These are phyloP conservation scores for Fusarium sp. DNA, from an alignment of 2,329 filamentous ascomycete species.

Conservation along the genomic window DNA sequence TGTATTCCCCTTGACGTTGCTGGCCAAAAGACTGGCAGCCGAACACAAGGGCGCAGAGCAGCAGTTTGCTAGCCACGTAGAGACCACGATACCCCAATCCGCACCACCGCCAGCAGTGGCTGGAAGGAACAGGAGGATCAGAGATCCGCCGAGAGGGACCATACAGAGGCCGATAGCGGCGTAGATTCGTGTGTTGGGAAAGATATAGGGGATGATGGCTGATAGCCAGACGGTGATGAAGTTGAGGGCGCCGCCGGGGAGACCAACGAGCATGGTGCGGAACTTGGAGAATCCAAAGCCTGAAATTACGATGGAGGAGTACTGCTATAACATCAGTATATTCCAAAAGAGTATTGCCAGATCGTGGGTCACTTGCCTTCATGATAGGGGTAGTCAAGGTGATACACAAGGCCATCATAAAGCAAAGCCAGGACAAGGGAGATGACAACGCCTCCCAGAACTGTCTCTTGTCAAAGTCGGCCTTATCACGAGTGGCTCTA, in stretches of 20 bases:
- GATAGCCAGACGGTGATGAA: constrained; percentile 33
- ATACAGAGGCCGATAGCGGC: constrained; percentile 15
- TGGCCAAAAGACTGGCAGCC: constrained; percentile 37
- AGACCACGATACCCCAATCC: constrained; percentile 40
- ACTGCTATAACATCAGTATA: constrained; percentile 7
- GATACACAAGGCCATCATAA: constrained; percentile 37
- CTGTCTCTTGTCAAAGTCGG: constrained; percentile 30
- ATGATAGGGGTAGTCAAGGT: constrained; percentile 36
- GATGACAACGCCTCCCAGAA: constrained; percentile 31
- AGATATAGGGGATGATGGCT: constrained; percentile 29
- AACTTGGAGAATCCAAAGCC: constrained; percentile 26
- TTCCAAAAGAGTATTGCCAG: too few species aligned
- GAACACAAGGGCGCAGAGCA: constrained; percentile 32
- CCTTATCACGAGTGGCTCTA: constrained; percentile 21
- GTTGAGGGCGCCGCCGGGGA: constrained; percentile 28
- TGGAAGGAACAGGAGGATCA: constrained; percentile 31
- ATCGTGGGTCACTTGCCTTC: constrained; percentile 12
- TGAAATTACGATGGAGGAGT: constrained; percentile 16
- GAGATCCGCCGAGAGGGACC: constrained; percentile 20
- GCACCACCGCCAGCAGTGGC: background rate
- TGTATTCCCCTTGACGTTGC: constrained; percentile 46
- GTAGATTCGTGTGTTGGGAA: constrained; percentile 31
- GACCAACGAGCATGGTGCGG: constrained; percentile 20
- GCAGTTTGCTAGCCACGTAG: constrained; percentile 41
- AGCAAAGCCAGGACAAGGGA: constrained; percentile 27